These are phyloP conservation scores for Exophiala sp. DNA, from an alignment of 2,329 filamentous ascomycete species.

Conservation along the genomic window DNA sequence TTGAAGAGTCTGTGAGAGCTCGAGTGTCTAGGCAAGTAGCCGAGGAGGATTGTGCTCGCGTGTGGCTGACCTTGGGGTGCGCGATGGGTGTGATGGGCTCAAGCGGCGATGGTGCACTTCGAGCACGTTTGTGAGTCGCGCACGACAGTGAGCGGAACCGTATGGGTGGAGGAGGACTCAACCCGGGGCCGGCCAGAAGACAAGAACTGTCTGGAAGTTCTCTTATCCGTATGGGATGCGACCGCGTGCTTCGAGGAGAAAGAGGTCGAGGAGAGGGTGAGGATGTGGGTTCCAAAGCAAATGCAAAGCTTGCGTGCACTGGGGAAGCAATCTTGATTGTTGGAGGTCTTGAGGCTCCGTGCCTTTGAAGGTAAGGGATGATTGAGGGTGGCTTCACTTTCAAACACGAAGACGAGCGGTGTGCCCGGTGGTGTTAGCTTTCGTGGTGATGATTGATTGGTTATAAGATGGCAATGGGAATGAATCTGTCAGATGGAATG, in stretches of 20 bases:
- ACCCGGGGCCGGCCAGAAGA: slow-evolving; percentile 22
- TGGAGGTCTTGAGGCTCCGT: neutral
- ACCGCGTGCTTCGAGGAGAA: slow-evolving; percentile 18
- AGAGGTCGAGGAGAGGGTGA: slow-evolving; percentile 13
- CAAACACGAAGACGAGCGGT: neutral
- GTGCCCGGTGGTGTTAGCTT: neutral
- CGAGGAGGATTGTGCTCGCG: slow-evolving; percentile 3
- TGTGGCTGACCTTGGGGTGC: slow-evolving; percentile 1
- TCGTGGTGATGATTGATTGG: slow-evolving; percentile 1
- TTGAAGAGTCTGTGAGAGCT: neutral
- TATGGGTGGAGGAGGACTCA: slow-evolving; percentile 27
- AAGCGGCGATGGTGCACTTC: slow-evolving; percentile 6
- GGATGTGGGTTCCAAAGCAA: slow-evolving; percentile 13
- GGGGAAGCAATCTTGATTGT: slow-evolving; percentile 23
- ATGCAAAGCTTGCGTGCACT: slow-evolving; percentile 13
- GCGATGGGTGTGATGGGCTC: neutral
- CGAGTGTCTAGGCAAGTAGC: neutral
- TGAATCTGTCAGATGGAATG: slow-evolving; percentile 13
- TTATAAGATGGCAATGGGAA: slow-evolving; percentile 5
- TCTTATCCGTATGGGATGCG: slow-evolving; percentile 22
- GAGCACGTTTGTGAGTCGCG: slow-evolving; percentile 6
- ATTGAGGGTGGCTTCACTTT: neutral
- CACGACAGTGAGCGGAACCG: slow-evolving; percentile 20
- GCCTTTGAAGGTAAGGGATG: neutral
- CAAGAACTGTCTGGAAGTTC: slow-evolving; percentile 24